A percentile compares a stretch with the other conserved stretches of the same genome.
These are phyloP conservation scores for Areca catechu DNA, from an alignment of 176 grass and related monocot genomes.

Conservation along the genomic window DNA sequence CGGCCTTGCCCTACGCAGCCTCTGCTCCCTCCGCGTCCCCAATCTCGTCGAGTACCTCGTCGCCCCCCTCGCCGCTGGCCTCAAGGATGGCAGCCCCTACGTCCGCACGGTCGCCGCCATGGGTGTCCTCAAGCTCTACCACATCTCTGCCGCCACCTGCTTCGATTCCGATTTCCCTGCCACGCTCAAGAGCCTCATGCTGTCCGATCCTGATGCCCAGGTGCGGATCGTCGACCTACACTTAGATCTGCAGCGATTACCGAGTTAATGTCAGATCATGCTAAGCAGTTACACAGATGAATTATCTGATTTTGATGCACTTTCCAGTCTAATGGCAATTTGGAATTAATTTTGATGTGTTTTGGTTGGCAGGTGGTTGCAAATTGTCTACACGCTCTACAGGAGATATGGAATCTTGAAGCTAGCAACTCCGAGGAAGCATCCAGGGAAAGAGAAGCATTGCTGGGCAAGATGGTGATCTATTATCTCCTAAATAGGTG, in stretches of 20 bases:
- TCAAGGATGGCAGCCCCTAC: constrained; percentile 82
- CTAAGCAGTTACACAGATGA: not conserved
- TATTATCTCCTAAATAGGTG: constrained; percentile 92
- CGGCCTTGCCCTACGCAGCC: constrained; percentile 89
- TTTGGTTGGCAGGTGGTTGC: constrained; percentile 61
- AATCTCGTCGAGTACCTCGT: constrained; percentile 97
- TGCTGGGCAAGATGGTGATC: constrained; percentile 69
- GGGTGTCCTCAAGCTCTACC: constrained; percentile 84
- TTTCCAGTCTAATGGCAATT: not conserved
- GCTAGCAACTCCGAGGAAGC: constrained; percentile 76
- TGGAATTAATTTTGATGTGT: not conserved
- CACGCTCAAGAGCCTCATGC: constrained; percentile 80
- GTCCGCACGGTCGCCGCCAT: constrained; percentile 71
- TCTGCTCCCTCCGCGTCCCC: constrained; percentile 88
- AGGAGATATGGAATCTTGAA: constrained; percentile 94
- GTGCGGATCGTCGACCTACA: constrained; percentile 13
- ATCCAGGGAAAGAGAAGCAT: constrained; percentile 72
- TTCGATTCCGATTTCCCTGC: constrained; percentile 84
- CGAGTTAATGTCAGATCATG: not conserved
- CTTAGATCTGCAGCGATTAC: not conserved
- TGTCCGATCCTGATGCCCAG: constrained; percentile 84
- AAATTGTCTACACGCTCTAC: constrained; percentile 79
- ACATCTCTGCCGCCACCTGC: constrained; percentile 80
- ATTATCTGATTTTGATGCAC: not conserved
- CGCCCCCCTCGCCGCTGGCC: constrained; percentile 57